Base-by-base conservation (phyloP, 2,329 filamentous ascomycete genomes). In the Ustilaginoidea virens region DNA sequence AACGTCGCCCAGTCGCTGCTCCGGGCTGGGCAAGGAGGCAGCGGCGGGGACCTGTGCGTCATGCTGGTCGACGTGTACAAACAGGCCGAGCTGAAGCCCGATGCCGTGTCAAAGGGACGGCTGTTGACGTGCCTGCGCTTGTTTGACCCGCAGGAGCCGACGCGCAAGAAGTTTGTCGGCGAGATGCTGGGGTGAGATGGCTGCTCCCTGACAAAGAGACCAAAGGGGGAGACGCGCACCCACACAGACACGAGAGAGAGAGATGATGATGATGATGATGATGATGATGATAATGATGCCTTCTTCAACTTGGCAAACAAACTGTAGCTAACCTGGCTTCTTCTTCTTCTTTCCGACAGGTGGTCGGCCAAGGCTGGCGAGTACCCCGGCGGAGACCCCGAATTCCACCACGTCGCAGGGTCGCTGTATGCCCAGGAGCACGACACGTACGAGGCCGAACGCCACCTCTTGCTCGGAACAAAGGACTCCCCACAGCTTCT, bases 391-490 rank as follows among this genome's bases (percentile, higher is more conserved):
- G 90, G 90, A 35, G 90, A 98, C 47, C 80, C 87, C 3, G 90
- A 96, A 45, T 63, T 98, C 32, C 90, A 98, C 55, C 86, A 96
- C 56, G 85, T 92, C 24, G 76, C 77, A 20, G 90, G 90, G 28
- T 75, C 73, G 18, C 61, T 94, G 24, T 93, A 83, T 51, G 87
- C 86, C n/a, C 79, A 92, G 46, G 87, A 94, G 43, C 79, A 86
- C 52, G 83, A 94, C 36, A 70, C 78, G 16, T 92, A 93, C 61
- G 86, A 94, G 34, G 90, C 92, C 10, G 92, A 98, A 55, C 71
- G 75, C 42, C 90, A 98, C 53, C 66, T 98, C 31, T 55, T 86
- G 27, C 66, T 94, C 22, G 92, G 90, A 35, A 96, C 85, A 7
- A 80, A 79, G 42, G 85, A 92, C 52, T 93, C 85, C 0, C 69